Base-by-base conservation (phyloP, 345 rosid species). In the Balakata baccata region DNA sequence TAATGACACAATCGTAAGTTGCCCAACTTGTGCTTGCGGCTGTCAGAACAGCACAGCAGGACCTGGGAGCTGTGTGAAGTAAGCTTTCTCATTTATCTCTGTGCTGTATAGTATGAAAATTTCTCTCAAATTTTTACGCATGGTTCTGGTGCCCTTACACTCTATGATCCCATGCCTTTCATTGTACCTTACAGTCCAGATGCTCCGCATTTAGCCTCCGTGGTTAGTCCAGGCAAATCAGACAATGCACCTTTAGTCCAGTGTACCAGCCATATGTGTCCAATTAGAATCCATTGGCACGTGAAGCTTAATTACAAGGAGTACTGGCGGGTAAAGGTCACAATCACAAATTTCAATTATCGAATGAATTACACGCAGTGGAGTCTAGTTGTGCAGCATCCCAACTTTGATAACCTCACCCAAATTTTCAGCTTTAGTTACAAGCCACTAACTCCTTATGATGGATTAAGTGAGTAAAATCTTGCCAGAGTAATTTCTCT, bases 251-350 rank as follows among this genome's bases (percentile, higher is more conserved):
- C 81, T 73, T 52, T 73, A 57, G 77, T 78, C 25, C 81, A 78
- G 71, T 78, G 81, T 73, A 73, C 81, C 9, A 73, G 81, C 77
- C 81, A 78, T 69, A 78, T 78, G 81, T 78, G 81, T 49, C 81
- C 81, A 25, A 69, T 78, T 5, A 73, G 81, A 54, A 34, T 78
- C 52, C 81, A 78, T 57, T 78, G 81, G 81, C 81, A 78, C 54
- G 81, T 78, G 38, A 78, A 78, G 67, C 41, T 78, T 57, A 78
- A 78, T 56, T 78, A 78, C 60, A 78, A 78, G 71, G 77, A 78
- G 39, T 73, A 78, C 58, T 78, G 81, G 81, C 54, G 81, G 59
- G 81, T 73, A 64, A 78, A 78, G 74, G 74, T 78, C 64, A 61
- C 81, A 37, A 23, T 78, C 70, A 78, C 81, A 11, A 78, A 78